Evolutionary conservation across 441 rosid genomes (phyloP), one percentile per base, ranked within the genome.

Genomic region (Croton laevigatus): DNA sequence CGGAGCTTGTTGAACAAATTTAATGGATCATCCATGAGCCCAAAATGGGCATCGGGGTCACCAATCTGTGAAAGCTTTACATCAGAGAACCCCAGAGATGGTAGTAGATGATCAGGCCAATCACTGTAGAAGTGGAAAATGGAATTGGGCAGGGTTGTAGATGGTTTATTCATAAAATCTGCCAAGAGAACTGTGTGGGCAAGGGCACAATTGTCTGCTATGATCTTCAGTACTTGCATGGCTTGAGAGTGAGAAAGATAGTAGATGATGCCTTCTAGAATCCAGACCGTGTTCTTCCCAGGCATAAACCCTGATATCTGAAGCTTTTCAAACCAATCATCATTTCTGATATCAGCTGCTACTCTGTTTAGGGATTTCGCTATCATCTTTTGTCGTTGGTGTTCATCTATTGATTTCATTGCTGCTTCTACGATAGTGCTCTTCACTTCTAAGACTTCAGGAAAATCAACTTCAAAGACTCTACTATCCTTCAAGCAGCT

Each of bases 91-190:
- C 97, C 97, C 23, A 94, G 73, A 58, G 97, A 75, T 71, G 97
- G 97, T 61, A 94, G 85, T 36, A 90, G 89, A 65, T 82, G 88
- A 53, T 94, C 98, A 32, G 98, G 98, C 98, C 98, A 91, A 79
- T 91, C 98, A 74, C 97, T 86, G 75, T 91, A 86, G 79, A 94
- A 94, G 65, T 85, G 84, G 87, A 86, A 94, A 75, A 80, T 79
- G 52, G 97, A 88, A 77, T 72, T 83, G 27, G 87, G 82, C 58
- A 88, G 79, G 9, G 88, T 81, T 53, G 95, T 90, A n/a, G 97
- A 87, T 16, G 89, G 88, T 79, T 91, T 85, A 80, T 94, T 94
- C 97, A 94, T 94, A 77, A 94, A 94, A 83, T 91, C 97, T 34
- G 95, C 95, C 74, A 91, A 81, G 53, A 94, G 96, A 77, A 88